A percentile compares a stretch with the other conserved stretches of the same genome.
These are phyloP conservation scores for Halenospora varia DNA, from an alignment of 495 filamentous ascomycete genomes.

Conservation along the genomic window DNA sequence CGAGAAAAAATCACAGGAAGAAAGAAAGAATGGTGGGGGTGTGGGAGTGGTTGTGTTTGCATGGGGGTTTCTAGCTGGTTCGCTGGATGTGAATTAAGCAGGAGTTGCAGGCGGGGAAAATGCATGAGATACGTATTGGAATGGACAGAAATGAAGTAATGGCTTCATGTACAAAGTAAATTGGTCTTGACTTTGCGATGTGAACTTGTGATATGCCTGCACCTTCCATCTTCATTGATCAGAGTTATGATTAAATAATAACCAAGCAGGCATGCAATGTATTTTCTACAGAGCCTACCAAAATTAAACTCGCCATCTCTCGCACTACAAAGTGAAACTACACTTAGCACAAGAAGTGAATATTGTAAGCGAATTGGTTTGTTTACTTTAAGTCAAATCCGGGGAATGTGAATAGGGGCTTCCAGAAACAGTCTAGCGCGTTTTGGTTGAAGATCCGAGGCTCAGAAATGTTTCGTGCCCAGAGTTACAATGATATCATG, in stretches of 20 bases:
- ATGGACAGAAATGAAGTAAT: constrained; percentile 16
- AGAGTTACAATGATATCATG: neutral
- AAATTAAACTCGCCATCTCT: too few species aligned
- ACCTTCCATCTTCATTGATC: too few species aligned
- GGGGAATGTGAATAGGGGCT: neutral
- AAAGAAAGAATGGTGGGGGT: neutral
- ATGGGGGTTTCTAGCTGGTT: neutral
- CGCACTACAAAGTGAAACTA: too few species aligned
- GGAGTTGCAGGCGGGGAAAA: neutral
- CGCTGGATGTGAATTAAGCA: neutral
- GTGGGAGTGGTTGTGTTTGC: neutral
- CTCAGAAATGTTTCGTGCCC: too few species aligned
- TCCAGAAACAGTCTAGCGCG: neutral
- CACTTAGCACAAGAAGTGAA: too few species aligned
- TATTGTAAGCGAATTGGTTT: too few species aligned
- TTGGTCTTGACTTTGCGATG: neutral
- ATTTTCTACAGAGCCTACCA: too few species aligned
- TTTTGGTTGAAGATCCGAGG: too few species aligned
- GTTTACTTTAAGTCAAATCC: too few species aligned
- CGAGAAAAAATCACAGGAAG: neutral
- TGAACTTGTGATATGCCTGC: neutral
- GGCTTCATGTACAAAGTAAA: constrained; percentile 8
- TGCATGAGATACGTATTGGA: constrained; percentile 7
- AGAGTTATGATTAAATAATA: too few species aligned
- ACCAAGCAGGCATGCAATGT: too few species aligned